phyloP scores from a whole-genome alignment of 495 filamentous ascomycete genomes.

The Lepraria neglecta region DNA sequence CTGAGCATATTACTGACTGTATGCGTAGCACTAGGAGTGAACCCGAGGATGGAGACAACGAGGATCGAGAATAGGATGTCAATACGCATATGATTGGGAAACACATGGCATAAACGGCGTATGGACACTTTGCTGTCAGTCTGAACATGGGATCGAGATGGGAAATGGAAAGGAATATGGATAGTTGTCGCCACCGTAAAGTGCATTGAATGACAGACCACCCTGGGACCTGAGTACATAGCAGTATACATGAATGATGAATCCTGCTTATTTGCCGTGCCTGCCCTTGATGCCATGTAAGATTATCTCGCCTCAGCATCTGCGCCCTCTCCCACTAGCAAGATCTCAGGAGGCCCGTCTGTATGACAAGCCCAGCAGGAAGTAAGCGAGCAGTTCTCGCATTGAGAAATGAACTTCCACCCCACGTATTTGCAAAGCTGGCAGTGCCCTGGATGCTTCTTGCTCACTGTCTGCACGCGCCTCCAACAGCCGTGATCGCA shows the following conservation, averaged over 20 bases:
- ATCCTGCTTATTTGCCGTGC: not conserved
- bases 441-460: not conserved
- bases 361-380: constrained; percentile 4
- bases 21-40: not conserved
- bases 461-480: not conserved
- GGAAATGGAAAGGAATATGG: not conserved
- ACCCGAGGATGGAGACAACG: too few species aligned
- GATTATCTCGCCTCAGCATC: not conserved
- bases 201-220: not conserved
- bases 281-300: not conserved
- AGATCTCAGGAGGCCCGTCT: not conserved
- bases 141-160: not conserved
- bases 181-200: not conserved
- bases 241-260: not conserved
- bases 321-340: not conserved
- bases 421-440: constrained; percentile 3
- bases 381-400: not conserved
- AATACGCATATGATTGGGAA: too few species aligned
- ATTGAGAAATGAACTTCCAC: not conserved
- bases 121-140: not conserved
- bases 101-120: too few species aligned
- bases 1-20: not conserved
- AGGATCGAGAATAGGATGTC: too few species aligned
- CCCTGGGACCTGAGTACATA: not conserved
- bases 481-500: not conserved